Evolutionary conservation across 345 rosid species (phyloP).

Genomic region (Balakata baccata): DNA sequence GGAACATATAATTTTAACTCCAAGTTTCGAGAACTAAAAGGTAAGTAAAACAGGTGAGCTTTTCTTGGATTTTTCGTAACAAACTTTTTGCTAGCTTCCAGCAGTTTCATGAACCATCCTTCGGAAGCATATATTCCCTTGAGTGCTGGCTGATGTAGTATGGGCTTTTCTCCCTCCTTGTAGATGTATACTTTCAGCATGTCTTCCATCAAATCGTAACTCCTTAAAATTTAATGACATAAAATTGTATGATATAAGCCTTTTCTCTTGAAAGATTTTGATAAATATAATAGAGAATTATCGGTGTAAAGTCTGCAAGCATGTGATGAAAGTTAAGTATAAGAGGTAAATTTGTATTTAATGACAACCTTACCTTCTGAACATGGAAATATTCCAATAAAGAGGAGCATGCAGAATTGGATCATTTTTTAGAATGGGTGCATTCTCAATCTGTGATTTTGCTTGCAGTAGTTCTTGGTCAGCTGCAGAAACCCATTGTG

Average conservation of each 20-base stretch:
- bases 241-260: background rate
- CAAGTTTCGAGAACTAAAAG: slow-evolving; percentile 81
- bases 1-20: slow-evolving; percentile 67
- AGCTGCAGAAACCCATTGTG: slow-evolving; percentile 53
- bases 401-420: slow-evolving; percentile 58
- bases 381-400: slow-evolving; percentile 68
- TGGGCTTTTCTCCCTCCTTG: slow-evolving; percentile 77
- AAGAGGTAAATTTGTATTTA: slow-evolving; percentile 1
- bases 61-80: slow-evolving; percentile 54
- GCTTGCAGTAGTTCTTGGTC: slow-evolving; percentile 55
- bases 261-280: background rate
- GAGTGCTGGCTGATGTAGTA: slow-evolving; percentile 65
- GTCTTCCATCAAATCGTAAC: slow-evolving; percentile 88
- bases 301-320: background rate
- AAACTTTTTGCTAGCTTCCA: slow-evolving; percentile 62
- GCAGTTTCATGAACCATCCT: slow-evolving; percentile 95
- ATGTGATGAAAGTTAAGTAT: background rate
- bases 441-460: slow-evolving; percentile 64
- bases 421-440: slow-evolving; percentile 48
- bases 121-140: slow-evolving; percentile 95
- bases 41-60: slow-evolving; percentile 88
- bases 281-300: background rate
- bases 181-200: slow-evolving; percentile 77
- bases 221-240: slow-evolving; percentile 47
- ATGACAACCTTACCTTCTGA: slow-evolving; percentile 52